phyloP scores from a whole-genome alignment of 1,139 yeast genomes.

The Nakaseomyces nivariensis region DNA sequence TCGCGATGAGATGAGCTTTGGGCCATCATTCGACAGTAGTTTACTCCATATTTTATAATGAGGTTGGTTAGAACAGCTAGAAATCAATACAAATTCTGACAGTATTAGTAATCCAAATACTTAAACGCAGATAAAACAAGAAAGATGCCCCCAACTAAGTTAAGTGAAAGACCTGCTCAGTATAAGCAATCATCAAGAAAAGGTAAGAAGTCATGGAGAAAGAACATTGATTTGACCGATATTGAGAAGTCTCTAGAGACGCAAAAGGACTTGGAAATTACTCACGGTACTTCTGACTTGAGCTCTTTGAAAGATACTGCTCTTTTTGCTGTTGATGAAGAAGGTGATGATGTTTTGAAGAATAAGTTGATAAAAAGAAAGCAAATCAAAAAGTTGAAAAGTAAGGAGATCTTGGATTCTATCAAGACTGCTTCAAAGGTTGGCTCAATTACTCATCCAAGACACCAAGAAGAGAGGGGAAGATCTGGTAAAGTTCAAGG shows the following conservation, averaged over 20 bases:
- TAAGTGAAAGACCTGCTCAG: slow-evolving; percentile 34
- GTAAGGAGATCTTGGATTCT: slow-evolving; percentile 60
- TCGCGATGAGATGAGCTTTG: not conserved
- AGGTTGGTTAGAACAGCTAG: too few relatives aligned
- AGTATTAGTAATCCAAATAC: too few relatives aligned
- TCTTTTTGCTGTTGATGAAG: slow-evolving; percentile 64
- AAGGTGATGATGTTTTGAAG: slow-evolving; percentile 43
- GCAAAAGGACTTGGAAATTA: slow-evolving; percentile 55
- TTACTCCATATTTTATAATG: too few relatives aligned
- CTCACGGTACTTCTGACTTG: slow-evolving; percentile 45
- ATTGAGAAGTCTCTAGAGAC: slow-evolving; percentile 63
- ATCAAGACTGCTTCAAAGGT: slow-evolving; percentile 60
- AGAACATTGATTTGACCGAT: slow-evolving; percentile 79
- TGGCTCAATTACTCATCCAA: slow-evolving; percentile 45
- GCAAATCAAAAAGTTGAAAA: slow-evolving; percentile 41
- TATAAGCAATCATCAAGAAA: slow-evolving; percentile 68
- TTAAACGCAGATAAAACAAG: too few relatives aligned
- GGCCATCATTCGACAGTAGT: not conserved
- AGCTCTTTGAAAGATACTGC: slow-evolving; percentile 35
- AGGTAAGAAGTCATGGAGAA: slow-evolving; percentile 94
- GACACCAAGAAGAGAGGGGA: slow-evolving; percentile 25
- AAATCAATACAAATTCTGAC: too few relatives aligned
- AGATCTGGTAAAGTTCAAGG: slow-evolving; percentile 45
- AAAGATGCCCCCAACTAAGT: slow-evolving; percentile 16
- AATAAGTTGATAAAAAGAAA: slow-evolving; percentile 36